phyloP scores from a whole-genome alignment of 2,329 filamentous ascomycete species.

The Fusarium nodosum region DNA sequence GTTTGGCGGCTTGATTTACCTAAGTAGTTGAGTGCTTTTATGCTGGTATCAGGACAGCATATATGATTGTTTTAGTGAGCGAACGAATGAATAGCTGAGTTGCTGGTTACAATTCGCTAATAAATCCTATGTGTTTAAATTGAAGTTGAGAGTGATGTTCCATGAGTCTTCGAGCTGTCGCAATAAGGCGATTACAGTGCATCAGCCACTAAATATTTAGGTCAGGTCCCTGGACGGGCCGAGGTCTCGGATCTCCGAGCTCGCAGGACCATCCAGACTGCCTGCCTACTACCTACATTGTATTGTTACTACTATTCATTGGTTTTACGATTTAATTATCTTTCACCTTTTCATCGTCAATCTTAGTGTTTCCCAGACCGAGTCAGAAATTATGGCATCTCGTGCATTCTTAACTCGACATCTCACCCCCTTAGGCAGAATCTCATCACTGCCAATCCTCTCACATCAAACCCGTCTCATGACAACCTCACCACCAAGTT shows the following conservation, averaged over 20 bases:
- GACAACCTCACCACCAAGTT: constrained; percentile 37
- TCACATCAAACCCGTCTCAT: constrained; percentile 17
- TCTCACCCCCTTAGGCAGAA: constrained; percentile 5
- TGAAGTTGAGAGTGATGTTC: neutral
- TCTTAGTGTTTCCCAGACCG: neutral
- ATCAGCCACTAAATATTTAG: constrained; percentile 22
- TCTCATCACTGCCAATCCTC: constrained; percentile 2
- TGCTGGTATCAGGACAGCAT: neutral
- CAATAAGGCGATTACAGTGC: constrained; percentile 10
- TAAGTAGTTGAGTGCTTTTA: neutral
- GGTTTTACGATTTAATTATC: neutral
- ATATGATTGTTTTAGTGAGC: neutral
- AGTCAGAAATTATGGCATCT: constrained; percentile 6
- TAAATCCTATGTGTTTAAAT: too few relatives aligned
- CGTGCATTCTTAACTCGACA: neutral
- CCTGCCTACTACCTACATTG: neutral
- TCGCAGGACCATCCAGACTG: neutral
- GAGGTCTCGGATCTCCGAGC: constrained; percentile 28
- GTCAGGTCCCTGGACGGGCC: neutral
- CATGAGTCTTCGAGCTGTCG: neutral
- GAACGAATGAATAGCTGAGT: neutral
- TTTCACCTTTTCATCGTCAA: neutral
- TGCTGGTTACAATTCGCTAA: neutral
- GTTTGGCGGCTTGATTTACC: neutral
- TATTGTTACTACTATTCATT: neutral